Conservation (phyloP, 495 filamentous ascomycete species). For the Amorphotheca resinae region DNA sequence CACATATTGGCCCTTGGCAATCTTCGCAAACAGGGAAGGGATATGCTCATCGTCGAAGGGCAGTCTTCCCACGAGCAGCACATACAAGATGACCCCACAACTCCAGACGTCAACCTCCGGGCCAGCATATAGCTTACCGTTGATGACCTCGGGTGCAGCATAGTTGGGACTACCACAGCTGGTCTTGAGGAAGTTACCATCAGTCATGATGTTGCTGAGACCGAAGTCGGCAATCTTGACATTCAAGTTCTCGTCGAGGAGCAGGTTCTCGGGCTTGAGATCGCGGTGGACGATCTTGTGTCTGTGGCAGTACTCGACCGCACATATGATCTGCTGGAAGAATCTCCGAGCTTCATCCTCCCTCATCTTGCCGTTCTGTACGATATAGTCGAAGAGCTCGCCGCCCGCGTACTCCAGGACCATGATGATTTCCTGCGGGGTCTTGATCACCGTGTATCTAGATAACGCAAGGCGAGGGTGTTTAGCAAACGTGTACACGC, state of each 20-base stretch:
- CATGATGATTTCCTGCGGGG: constrained; percentile 90
- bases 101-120: constrained; percentile 99
- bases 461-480: too few species aligned
- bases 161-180: constrained; percentile 98
- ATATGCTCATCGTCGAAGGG: constrained; percentile 98
- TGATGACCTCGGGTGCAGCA: constrained; percentile 94
- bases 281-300: constrained; percentile 99
- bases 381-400: constrained; percentile 95
- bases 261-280: constrained; percentile 91
- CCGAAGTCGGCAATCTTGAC: constrained; percentile 99
- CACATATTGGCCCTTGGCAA: constrained; percentile 77
- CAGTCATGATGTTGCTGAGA: constrained; percentile 98
- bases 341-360: constrained; percentile 88
- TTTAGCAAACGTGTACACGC: background rate
- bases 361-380: constrained; percentile 75
- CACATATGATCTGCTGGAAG: constrained; percentile 99
- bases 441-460: constrained; percentile 86
- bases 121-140: constrained; percentile 92
- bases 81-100: constrained; percentile 95
- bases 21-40: constrained; percentile 75
- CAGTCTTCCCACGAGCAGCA: constrained; percentile 78
- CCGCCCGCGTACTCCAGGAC: constrained; percentile 94
- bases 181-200: constrained; percentile 97
- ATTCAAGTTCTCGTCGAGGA: constrained; percentile 86
- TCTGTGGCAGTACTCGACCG: constrained; percentile 96